These are phyloP conservation scores for Aureobasidium musti DNA, from an alignment of 2,329 filamentous ascomycete genomes.

Conservation along the genomic window DNA sequence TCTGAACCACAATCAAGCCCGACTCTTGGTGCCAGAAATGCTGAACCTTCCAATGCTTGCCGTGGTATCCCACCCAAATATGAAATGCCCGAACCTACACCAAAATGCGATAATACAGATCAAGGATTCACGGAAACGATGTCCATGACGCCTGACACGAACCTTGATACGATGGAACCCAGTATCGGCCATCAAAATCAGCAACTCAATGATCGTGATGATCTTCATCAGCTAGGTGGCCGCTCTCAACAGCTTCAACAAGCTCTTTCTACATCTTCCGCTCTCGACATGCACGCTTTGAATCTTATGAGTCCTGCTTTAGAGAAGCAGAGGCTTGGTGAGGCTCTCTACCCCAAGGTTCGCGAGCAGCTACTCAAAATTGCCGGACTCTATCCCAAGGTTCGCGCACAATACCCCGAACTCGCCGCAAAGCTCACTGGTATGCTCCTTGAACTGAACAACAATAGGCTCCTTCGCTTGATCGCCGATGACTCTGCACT, in stretches of 20 bases:
- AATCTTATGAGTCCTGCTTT: constrained; percentile 63
- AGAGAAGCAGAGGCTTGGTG: constrained; percentile 98
- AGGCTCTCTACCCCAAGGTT: constrained; percentile 98
- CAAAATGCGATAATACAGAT: not conserved
- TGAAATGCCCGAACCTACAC: no score
- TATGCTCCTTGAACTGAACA: constrained; percentile 99
- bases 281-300: constrained; percentile 53
- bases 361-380: constrained; percentile 64
- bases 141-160: constrained; percentile 63
- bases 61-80: not conserved
- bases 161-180: constrained; percentile 64
- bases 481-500: constrained; percentile 70
- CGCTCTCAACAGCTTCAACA: constrained; percentile 44
- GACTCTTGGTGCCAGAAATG: no score
- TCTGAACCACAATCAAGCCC: not conserved
- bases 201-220: constrained; percentile 40
- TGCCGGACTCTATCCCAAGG: constrained; percentile 84
- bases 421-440: constrained; percentile 99
- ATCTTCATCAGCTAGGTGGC: constrained; percentile 38
- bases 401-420: constrained; percentile 88
- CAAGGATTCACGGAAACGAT: constrained; percentile 44
- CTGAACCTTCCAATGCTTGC: not conserved
- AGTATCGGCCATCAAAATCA: constrained; percentile 42
- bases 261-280: constrained; percentile 37
- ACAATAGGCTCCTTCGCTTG: constrained; percentile 61